Percentiles rank a stretch among this genome's conserved stretches.
These are phyloP conservation scores for Tetrahymena borealis DNA, from an alignment of 73 alveolate species.

Conservation along the genomic window DNA sequence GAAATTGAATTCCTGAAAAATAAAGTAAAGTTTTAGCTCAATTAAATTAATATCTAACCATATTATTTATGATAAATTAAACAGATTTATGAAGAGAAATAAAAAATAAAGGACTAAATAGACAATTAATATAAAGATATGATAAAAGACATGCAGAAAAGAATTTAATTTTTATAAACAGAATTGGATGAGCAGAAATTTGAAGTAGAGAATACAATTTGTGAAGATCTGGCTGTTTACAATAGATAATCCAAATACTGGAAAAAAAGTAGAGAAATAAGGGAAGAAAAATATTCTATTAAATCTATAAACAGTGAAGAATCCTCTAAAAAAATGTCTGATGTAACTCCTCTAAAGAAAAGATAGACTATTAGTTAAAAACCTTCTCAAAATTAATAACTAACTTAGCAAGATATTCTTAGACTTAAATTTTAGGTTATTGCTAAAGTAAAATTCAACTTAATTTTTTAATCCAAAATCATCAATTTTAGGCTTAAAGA, in stretches of 20 bases:
- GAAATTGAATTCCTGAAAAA: background rate
- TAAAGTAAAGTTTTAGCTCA: background rate
- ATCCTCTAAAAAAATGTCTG: background rate
- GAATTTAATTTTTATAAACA: background rate
- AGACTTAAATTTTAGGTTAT: background rate
- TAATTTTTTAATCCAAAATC: too few species aligned
- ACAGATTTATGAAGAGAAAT: background rate
- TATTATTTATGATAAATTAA: too few species aligned
- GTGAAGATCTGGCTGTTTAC: background rate
- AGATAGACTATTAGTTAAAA: background rate
- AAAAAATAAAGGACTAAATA: background rate
- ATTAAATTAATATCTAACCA: background rate
- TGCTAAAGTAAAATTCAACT: background rate
- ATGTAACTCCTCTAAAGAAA: background rate
- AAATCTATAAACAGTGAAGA: background rate
- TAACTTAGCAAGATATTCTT: background rate
- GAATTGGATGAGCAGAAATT: background rate
- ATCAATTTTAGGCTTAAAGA: too few species aligned
- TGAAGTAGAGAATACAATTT: background rate
- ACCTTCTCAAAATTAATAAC: background rate
- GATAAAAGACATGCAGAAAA: background rate
- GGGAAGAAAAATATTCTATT: background rate
- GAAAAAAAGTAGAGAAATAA: background rate
- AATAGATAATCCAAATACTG: background rate
- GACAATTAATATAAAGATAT: background rate